Base-by-base conservation (phyloP, 2,329 filamentous ascomycete species). In the Alternaria conjuncta region DNA sequence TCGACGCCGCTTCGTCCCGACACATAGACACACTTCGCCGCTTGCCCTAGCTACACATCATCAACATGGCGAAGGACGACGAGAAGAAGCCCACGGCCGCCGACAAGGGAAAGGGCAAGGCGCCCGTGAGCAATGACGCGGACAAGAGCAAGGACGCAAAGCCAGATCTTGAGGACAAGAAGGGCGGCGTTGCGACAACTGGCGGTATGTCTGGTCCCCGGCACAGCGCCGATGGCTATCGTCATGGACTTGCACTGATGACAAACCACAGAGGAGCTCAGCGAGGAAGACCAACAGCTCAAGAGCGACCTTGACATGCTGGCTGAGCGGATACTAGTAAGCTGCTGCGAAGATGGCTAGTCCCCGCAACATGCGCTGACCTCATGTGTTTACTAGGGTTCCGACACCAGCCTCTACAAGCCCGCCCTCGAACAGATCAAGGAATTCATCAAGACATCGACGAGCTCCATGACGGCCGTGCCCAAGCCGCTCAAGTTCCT, bases 261-360 rank as follows among this genome's bases (percentile, higher is more conserved):
- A 25, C 36, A 81, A 82, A 41, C 80, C 76, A 79, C 86, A 84
- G 95, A 98, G 83, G 96, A 99, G 83, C 90, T 99, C 73, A 99
- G 88, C 77, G 96, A 99, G 77, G 96, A 99, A 82, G 96, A 99
- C 71, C 94, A 98, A 83, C 94, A 98, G 85, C 89, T 99, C 78
- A 99, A 99, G 86, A 94, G 88, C 78, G 96, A 99, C 83, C 90
- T 99, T 66, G 96, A 99, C 71, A 96, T 98, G 94, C 88, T 99
- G 56, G 95, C 97, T 9, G 96, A 99, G 84, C 89, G 96, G 78
- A 86, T 99, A 87, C 92, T 92, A 81, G 94, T 96, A 84, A 74
- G 71, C 66, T 49, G 21, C 44, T 25, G 20, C 25, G 56, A 54
- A 26, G 57, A 57, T 60, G 44, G 59, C 55, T 63, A 36, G 54